Percentiles rank a stretch among this genome's conserved stretches.
Evolutionary conservation across 2,329 filamentous ascomycete species (phyloP).

Genomic region (Allantophomopsis lycopodina): DNA sequence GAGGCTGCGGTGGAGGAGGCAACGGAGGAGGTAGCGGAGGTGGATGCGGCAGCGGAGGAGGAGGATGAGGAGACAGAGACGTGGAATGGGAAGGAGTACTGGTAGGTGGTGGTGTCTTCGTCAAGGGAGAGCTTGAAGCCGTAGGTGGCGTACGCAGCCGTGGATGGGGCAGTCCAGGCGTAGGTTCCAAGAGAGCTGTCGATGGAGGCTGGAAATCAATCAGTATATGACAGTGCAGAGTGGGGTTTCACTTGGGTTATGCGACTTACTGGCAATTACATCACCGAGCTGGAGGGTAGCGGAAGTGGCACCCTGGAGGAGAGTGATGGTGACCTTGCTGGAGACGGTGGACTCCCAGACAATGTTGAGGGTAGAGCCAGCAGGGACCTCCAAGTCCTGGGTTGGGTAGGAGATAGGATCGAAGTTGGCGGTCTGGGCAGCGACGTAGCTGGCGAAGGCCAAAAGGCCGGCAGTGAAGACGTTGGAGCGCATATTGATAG

Average conservation of each 20-base stretch:
- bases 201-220: conserved; percentile 26
- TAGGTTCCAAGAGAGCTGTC: conserved; percentile 29
- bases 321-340: conserved; percentile 33
- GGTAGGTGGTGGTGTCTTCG: conserved; percentile 32
- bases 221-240: neutral
- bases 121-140: conserved; percentile 41
- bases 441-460: conserved; percentile 27
- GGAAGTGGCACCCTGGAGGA: conserved; percentile 36
- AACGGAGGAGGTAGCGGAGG: conserved; percentile 3
- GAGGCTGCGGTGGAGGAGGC: conserved; percentile 1
- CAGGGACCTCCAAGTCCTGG: conserved; percentile 26
- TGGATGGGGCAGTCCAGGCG: conserved; percentile 33
- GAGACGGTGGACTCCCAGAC: conserved; percentile 20
- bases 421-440: conserved; percentile 43
- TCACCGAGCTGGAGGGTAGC: conserved; percentile 26
- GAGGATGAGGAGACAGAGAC: conserved; percentile 7
- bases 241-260: neutral
- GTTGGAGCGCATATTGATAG: too few relatives aligned
- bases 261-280: conserved; percentile 36
- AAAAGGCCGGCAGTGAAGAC: conserved; percentile 1
- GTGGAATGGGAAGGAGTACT: conserved; percentile 48
- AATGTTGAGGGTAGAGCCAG: conserved; percentile 35
- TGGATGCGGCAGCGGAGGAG: conserved; percentile 1
- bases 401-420: conserved; percentile 35
- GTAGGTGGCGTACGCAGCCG: conserved; percentile 35